Percentiles rank a stretch among this genome's conserved stretches.
Conservation (phyloP, 495 filamentous ascomycete species). For the Cenococcum geophilum region DNA sequence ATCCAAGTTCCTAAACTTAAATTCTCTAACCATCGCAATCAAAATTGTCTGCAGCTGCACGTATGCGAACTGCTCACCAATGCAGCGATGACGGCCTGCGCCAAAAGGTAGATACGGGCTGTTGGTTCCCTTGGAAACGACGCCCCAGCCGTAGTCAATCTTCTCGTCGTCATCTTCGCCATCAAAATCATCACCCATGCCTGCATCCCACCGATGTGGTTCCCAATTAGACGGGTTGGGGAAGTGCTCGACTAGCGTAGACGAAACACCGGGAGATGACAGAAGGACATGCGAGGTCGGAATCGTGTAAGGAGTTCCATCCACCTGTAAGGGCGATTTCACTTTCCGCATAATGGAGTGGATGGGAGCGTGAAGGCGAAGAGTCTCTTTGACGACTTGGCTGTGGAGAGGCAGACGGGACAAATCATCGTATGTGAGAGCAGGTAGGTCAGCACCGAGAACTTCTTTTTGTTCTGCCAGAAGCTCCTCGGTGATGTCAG, state of each 20-base stretch:
- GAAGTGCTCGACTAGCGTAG: conserved; percentile 66
- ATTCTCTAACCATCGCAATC: conserved; percentile 67
- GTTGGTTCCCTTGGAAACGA: conserved; percentile 76
- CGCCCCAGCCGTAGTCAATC: conserved; percentile 90
- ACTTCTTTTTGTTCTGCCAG: conserved; percentile 50
- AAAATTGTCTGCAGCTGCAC: conserved; percentile 82
- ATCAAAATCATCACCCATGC: conserved; percentile 38
- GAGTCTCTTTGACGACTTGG: conserved; percentile 56
- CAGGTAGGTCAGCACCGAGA: conserved; percentile 47
- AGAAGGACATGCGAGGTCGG: conserved; percentile 71
- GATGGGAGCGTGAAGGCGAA: conserved; percentile 59
- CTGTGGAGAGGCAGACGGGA: conserved; percentile 50
- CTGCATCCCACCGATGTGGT: conserved; percentile 73
- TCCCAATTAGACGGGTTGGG: conserved; percentile 76
- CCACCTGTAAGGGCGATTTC: conserved; percentile 57
- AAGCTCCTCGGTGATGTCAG: conserved; percentile 54
- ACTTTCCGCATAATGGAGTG: conserved; percentile 58
- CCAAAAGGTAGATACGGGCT: conserved; percentile 94
- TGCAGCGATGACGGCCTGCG: conserved; percentile 87
- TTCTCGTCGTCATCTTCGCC: conserved; percentile 61
- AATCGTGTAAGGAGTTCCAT: conserved; percentile 71
- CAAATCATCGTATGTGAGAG: conserved; percentile 51
- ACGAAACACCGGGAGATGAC: conserved; percentile 72
- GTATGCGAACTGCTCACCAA: conserved; percentile 96
- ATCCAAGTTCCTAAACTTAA: conserved; percentile 67